Evolutionary conservation across 352 stramenopile species (phyloP).

Genomic region (Stramenopiles sp.): DNA sequence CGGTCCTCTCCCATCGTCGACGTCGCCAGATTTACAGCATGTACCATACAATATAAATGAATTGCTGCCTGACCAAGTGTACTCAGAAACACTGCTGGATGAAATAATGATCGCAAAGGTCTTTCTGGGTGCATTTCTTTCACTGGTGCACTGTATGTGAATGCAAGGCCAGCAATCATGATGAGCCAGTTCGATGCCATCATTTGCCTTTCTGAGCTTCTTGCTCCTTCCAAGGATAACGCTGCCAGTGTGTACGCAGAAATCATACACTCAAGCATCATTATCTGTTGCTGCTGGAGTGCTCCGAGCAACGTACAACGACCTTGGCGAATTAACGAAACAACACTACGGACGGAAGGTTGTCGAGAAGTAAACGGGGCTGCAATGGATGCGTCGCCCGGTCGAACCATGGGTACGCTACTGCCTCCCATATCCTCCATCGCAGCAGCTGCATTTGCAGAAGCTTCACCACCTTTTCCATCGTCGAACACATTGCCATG

Average conservation of each 20-base stretch:
- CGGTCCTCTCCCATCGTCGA: slow-evolving; percentile 62
- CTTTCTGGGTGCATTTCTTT: slow-evolving; percentile 68
- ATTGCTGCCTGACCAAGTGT: slow-evolving; percentile 83
- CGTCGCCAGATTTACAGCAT: slow-evolving; percentile 65
- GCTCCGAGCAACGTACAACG: slow-evolving; percentile 96
- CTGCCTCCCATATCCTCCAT: slow-evolving; percentile 22
- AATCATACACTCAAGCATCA: slow-evolving; percentile 93
- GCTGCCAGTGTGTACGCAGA: slow-evolving; percentile 93
- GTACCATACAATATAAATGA: slow-evolving; percentile 77
- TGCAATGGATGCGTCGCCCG: slow-evolving; percentile 94
- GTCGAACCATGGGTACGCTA: slow-evolving; percentile 80
- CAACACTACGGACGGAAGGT: slow-evolving; percentile 62
- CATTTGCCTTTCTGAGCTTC: slow-evolving; percentile 84
- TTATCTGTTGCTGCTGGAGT: slow-evolving; percentile 96
- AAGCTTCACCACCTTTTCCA: slow-evolving; percentile 17
- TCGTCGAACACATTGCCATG: slow-evolving; percentile 54
- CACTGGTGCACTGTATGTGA: slow-evolving; percentile 74
- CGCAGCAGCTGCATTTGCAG: neutral
- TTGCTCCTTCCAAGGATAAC: slow-evolving; percentile 94
- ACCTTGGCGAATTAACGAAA: slow-evolving; percentile 91
- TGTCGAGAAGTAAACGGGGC: slow-evolving; percentile 93
- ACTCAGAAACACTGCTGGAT: slow-evolving; percentile 67
- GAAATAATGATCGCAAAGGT: slow-evolving; percentile 85
- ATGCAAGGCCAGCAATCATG: slow-evolving; percentile 48
- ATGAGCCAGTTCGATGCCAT: slow-evolving; percentile 46